Evolutionary conservation across 2,329 filamentous ascomycete species (phyloP).

Genomic region (Penicillium corylophilum): DNA sequence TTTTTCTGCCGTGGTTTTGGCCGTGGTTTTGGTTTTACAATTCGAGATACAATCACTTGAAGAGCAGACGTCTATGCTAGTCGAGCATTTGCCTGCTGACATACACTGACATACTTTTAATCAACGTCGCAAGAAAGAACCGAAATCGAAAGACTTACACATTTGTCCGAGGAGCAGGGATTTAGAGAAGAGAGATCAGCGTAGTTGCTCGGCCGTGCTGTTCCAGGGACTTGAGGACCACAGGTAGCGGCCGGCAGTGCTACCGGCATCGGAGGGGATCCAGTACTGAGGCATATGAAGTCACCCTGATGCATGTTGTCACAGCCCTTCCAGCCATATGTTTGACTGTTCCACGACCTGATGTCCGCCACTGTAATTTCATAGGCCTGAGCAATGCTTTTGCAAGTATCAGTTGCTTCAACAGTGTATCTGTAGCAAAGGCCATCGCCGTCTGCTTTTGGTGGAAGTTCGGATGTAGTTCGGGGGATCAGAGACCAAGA

Average conservation of each 20-base stretch:
- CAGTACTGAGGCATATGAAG: slow-evolving; percentile 44
- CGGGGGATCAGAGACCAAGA: too few relatives aligned
- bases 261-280: slow-evolving; percentile 44
- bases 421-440: slow-evolving; percentile 41
- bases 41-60: slow-evolving; percentile 5
- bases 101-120: neutral
- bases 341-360: slow-evolving; percentile 42
- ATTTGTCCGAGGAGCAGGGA: slow-evolving; percentile 11
- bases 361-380: slow-evolving; percentile 41
- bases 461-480: neutral
- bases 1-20: neutral
- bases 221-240: slow-evolving; percentile 48
- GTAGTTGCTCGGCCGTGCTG: slow-evolving; percentile 32
- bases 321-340: slow-evolving; percentile 49
- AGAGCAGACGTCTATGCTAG: neutral
- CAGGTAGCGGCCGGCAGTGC: slow-evolving; percentile 41
- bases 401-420: slow-evolving; percentile 36
- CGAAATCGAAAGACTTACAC: slow-evolving; percentile 9
- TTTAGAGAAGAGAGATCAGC: slow-evolving; percentile 21
- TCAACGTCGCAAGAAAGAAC: neutral
- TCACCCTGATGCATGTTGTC: slow-evolving; percentile 26
- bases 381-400: slow-evolving; percentile 32
- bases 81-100: neutral
- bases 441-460: slow-evolving; percentile 25
- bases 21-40: neutral